Percentiles rank a stretch among this genome's conserved stretches.
These are phyloP conservation scores for Thraustochytrium striatum DNA, from an alignment of 352 stramenopile species.

Conservation along the genomic window DNA sequence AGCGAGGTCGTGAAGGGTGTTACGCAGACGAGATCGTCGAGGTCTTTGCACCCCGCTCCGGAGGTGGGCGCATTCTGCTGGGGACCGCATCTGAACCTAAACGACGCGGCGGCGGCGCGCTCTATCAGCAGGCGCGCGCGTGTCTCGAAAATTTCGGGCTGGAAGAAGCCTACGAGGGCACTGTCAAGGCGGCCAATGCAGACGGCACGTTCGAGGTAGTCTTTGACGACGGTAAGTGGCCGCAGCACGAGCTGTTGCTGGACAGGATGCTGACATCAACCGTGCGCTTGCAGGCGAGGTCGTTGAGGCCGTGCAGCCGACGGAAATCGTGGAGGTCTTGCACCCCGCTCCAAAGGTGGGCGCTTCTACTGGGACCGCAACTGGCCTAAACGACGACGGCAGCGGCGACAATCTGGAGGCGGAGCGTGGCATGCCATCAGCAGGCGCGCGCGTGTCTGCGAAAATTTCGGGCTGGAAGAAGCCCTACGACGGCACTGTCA, in stretches of 20 bases:
- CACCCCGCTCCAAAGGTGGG: neutral
- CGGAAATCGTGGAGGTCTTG: neutral
- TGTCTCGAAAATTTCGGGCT: neutral
- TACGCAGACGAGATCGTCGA: neutral
- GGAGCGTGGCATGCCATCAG: neutral
- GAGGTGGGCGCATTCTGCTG: neutral
- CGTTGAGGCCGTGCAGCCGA: neutral
- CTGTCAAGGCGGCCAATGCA: neutral
- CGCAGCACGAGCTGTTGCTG: constrained; percentile 59
- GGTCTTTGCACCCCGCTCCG: neutral
- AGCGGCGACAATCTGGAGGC: neutral
- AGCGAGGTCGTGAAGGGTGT: neutral
- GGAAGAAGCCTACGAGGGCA: constrained; percentile 32
- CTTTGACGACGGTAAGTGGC: constrained; percentile 5
- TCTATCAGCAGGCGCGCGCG: neutral
- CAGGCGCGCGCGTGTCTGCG: constrained; percentile 5
- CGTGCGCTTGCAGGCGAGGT: neutral
- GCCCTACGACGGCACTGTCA: neutral
- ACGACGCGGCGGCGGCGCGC: neutral
- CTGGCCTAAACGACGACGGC: neutral
- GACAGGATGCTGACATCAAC: constrained; percentile 49
- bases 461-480: constrained; percentile 9
- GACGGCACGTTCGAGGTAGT: neutral
- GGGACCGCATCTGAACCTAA: neutral
- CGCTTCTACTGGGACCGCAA: neutral